Evolutionary conservation across 108 stramenopile genomes (phyloP), one percentile per base, ranked within the genome.

Genomic region (Conticribra weissflogii): DNA sequence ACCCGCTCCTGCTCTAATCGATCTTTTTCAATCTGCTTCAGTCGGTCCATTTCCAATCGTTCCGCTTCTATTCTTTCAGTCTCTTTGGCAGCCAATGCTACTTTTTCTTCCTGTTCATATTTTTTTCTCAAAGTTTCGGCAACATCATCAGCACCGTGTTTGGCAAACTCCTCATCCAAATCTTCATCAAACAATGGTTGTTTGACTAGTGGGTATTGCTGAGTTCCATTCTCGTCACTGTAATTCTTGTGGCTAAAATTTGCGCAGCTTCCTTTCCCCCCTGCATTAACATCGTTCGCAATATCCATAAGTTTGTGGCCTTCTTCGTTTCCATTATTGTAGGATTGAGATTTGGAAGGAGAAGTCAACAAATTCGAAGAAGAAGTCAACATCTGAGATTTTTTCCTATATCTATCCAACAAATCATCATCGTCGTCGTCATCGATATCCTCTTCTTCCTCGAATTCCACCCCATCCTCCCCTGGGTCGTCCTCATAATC

Each of bases 321-420:
- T 16, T 72, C 63, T 32, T 31, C 65, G 1, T 66, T 67, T 17
- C 30, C 34, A n/a, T 65, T 19, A 24, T 68, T 22, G 59, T 61
- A n/a, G 2, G 44, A 27, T 19, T 55, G 21, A 22, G 51, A 30
- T 47, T 44, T 1, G 34, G 29, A 2, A 3, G 33, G 34, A 19
- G 50, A 0, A 34, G 14, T 15, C 51, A 52, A 22, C 50, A 51
- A 65, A 65, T n/a, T n/a, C n/a, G n/a, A 65, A 41, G 65, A 41
- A 24, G 72, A 65, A 57, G 64, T 46, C 14, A 66, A 34, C 48
- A 63, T 53, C 54, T 56, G 51, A 27, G 64, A 54, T 27, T 44
- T 67, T 28, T 76, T 70, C 60, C 69, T 54, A 28, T 71, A 71
- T 19, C 75, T 47, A 57, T 63, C 57, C 32, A 76, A 64, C 15